These are phyloP conservation scores for Barnettozyma botsteinii DNA, from an alignment of 805 yeast species.

Conservation along the genomic window DNA sequence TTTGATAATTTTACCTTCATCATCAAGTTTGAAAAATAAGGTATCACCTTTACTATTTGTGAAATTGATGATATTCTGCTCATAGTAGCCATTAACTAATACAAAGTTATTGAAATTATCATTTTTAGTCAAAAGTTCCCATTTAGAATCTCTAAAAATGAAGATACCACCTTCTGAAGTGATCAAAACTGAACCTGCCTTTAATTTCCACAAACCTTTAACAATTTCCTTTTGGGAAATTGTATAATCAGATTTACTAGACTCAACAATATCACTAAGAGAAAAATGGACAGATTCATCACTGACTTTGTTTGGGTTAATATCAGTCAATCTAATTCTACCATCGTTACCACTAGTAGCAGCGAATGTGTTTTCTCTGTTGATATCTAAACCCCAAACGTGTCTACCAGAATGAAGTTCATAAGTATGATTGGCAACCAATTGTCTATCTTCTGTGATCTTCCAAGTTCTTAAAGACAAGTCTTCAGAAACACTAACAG, in stretches of 20 bases:
- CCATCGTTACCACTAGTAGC: conserved; percentile 97
- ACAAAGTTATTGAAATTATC: conserved; percentile 34
- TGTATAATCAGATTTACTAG: conserved; percentile 19
- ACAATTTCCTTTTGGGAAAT: conserved; percentile 48
- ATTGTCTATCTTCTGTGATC: conserved; percentile 25
- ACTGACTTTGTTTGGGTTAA: conserved; percentile 30
- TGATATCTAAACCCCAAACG: conserved; percentile 73
- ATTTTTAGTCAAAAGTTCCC: conserved; percentile 26
- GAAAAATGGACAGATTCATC: conserved; percentile 26
- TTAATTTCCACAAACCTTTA: conserved; percentile 51
- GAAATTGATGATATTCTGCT: conserved; percentile 30
- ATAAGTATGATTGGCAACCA: conserved; percentile 34
- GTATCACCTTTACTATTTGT: conserved; percentile 38
- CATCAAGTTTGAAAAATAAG: conserved; percentile 36
- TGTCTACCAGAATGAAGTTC: conserved; percentile 82
- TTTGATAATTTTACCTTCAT: conserved; percentile 27
- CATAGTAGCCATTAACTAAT: conserved; percentile 35
- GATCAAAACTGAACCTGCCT: conserved; percentile 41
- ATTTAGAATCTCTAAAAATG: conserved; percentile 16
- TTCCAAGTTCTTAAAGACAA: conserved; percentile 79
- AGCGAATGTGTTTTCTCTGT: conserved; percentile 39
- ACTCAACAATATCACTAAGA: conserved; percentile 29
- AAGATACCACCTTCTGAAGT: conserved; percentile 58
- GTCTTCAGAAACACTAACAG: conserved; percentile 80
- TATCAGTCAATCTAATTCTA: conserved; percentile 57